Conservation (phyloP, 768 basidiomycete species). For the Hericium erinaceus region DNA sequence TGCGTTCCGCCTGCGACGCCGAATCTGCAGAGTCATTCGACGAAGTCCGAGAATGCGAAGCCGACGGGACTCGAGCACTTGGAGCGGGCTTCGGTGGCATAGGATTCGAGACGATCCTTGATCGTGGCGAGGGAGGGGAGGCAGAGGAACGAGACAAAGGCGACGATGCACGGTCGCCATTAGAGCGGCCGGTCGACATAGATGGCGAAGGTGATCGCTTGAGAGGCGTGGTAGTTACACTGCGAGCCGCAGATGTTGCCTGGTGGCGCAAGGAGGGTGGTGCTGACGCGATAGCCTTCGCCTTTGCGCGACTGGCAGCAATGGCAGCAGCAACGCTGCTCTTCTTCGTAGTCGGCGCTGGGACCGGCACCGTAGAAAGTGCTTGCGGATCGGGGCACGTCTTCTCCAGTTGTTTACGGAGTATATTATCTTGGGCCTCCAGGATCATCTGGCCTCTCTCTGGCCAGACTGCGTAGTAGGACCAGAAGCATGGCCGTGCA, state of each 20-base stretch:
- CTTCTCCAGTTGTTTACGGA: conserved; percentile 81
- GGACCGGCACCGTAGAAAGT: conserved; percentile 26
- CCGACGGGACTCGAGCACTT: background rate
- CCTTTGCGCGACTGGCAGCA: conserved; percentile 84
- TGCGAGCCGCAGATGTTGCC: conserved; percentile 63
- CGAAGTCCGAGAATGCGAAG: conserved; percentile 13
- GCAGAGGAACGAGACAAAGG: conserved; percentile 13
- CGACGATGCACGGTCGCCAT: conserved; percentile 15
- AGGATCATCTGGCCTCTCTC: conserved; percentile 57
- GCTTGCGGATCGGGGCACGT: conserved; percentile 55
- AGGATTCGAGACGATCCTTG: conserved; percentile 13
- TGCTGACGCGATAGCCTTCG: conserved; percentile 73
- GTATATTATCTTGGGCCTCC: conserved; percentile 53
- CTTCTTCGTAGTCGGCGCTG: conserved; percentile 57
- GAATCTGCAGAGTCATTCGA: conserved; percentile 11
- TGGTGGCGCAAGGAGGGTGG: conserved; percentile 77
- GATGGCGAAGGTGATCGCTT: conserved; percentile 31
- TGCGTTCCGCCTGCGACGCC: conserved; percentile 4
- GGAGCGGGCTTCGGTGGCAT: conserved; percentile 13
- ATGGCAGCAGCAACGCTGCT: conserved; percentile 79
- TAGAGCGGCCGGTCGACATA: conserved; percentile 19
- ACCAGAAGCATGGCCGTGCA: conserved; percentile 72
- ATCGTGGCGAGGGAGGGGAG: conserved; percentile 13
- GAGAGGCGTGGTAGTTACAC: conserved; percentile 28
- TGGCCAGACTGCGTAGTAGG: conserved; percentile 67